Evolutionary conservation across 1,284 basidiomycete species (phyloP).

Genomic region (Taiwanofungus camphoratus): DNA sequence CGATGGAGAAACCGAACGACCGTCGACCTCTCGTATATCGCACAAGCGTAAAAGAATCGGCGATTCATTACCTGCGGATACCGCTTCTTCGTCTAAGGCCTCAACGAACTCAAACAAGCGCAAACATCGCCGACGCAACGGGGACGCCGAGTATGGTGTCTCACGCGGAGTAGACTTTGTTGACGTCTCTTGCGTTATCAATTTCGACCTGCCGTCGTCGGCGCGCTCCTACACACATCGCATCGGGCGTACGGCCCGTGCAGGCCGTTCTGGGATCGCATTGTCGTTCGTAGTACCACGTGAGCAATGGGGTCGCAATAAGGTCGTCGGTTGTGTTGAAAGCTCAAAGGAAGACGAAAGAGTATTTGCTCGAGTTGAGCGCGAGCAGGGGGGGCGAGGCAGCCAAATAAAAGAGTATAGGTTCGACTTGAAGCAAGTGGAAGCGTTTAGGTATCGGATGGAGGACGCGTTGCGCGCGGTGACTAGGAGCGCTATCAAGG

Average conservation of each 20-base stretch:
- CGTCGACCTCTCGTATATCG: constrained; percentile 11
- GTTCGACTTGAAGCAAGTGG: constrained; percentile 91
- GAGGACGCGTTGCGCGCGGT: constrained; percentile 91
- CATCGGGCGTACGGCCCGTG: constrained; percentile 93
- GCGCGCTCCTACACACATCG: constrained; percentile 94
- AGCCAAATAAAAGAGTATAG: constrained; percentile 87
- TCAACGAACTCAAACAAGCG: constrained; percentile 26
- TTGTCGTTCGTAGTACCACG: constrained; percentile 85
- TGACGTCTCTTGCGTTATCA: constrained; percentile 95
- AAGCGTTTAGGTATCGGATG: constrained; percentile 99
- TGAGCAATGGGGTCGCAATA: constrained; percentile 75
- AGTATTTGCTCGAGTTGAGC: constrained; percentile 76
- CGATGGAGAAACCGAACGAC: constrained; percentile 14
- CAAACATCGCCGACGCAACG: constrained; percentile 24
- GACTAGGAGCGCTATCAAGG: constrained; percentile 81
- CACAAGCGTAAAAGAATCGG: constrained; percentile 21
- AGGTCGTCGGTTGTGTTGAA: constrained; percentile 59
- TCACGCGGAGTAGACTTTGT: constrained; percentile 97
- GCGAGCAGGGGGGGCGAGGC: constrained; percentile 65
- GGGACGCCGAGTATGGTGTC: constrained; percentile 86
- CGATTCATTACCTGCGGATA: constrained; percentile 9
- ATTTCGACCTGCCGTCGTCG: constrained; percentile 93
- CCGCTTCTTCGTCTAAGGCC: constrained; percentile 11
- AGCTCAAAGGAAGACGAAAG: constrained; percentile 72
- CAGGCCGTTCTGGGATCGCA: constrained; percentile 89